phyloP scores from a whole-genome alignment of 2,329 filamentous ascomycete species.

The Falciphora oryzae region DNA sequence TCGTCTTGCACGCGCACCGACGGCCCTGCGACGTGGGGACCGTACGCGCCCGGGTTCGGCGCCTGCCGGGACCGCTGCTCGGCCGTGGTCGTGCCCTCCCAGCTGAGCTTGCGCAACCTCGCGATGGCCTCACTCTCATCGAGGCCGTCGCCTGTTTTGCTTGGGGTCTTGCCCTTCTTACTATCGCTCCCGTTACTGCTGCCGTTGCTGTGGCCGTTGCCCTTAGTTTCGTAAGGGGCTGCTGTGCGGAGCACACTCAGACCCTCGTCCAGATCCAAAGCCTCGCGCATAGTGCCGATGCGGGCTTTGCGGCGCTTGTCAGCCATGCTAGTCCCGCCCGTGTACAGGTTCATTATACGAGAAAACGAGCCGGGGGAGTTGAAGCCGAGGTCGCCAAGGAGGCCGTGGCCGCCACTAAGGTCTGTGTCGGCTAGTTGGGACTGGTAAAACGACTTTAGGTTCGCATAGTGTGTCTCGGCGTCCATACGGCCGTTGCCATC shows the following conservation, averaged over 20 bases:
- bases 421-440: constrained; percentile 61
- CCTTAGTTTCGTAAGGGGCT: neutral
- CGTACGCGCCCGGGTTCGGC: constrained; percentile 34
- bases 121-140: constrained; percentile 58
- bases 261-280: constrained; percentile 64
- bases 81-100: constrained; percentile 53
- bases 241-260: constrained; percentile 40
- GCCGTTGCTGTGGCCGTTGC: neutral
- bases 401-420: constrained; percentile 41
- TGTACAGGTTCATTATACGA: constrained; percentile 89
- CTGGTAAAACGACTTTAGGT: constrained; percentile 76
- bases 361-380: constrained; percentile 75
- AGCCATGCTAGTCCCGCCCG: constrained; percentile 50
- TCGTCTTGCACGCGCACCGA: constrained; percentile 61
- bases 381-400: constrained; percentile 48
- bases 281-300: constrained; percentile 74
- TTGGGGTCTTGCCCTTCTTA: neutral
- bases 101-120: constrained; percentile 52
- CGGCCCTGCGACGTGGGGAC: constrained; percentile 32
- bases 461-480: constrained; percentile 65
- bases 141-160: constrained; percentile 29
- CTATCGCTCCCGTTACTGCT: neutral
- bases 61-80: constrained; percentile 43
- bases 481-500: constrained; percentile 44
- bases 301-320: constrained; percentile 63